A percentile compares a stretch with the other conserved stretches of the same genome.
These are phyloP conservation scores for Barnettozyma vustinii DNA, from an alignment of 805 yeast genomes.

Conservation along the genomic window DNA sequence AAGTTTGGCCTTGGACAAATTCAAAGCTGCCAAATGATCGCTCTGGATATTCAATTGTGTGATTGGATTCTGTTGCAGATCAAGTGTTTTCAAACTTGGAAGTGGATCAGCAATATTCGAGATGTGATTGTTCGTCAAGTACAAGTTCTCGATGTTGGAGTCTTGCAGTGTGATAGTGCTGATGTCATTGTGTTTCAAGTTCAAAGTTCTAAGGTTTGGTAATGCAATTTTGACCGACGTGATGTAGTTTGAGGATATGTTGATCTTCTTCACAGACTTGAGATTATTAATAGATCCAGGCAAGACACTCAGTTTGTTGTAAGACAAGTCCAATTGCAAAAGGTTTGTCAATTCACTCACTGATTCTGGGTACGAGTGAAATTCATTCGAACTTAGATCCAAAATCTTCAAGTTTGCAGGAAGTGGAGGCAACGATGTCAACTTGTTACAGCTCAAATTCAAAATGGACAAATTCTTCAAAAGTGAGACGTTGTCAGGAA, in stretches of 20 bases:
- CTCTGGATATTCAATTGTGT: slow-evolving; percentile 57
- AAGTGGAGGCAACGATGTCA: slow-evolving; percentile 54
- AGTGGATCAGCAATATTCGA: slow-evolving; percentile 63
- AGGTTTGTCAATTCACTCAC: slow-evolving; percentile 55
- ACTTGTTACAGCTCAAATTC: slow-evolving; percentile 70
- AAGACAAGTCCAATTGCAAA: slow-evolving; percentile 70
- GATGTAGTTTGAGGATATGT: slow-evolving; percentile 69
- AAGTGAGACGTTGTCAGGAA: slow-evolving; percentile 53
- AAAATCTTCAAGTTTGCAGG: slow-evolving; percentile 50
- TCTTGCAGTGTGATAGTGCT: slow-evolving; percentile 41
- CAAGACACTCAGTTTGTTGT: slow-evolving; percentile 59
- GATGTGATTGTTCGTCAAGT: slow-evolving; percentile 70
- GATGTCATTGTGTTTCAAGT: slow-evolving; percentile 65
- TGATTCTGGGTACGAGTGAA: slow-evolving; percentile 58
- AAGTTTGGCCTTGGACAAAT: slow-evolving; percentile 76
- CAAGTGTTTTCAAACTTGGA: slow-evolving; percentile 58
- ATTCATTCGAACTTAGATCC: slow-evolving; percentile 76
- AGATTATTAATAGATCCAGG: slow-evolving; percentile 61
- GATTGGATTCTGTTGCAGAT: slow-evolving; percentile 78
- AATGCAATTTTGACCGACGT: slow-evolving; percentile 36
- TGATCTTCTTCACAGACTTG: slow-evolving; percentile 58
- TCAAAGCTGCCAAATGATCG: slow-evolving; percentile 60
- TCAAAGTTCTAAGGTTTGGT: slow-evolving; percentile 59
- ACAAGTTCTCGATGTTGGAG: slow-evolving; percentile 57
- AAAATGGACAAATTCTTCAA: slow-evolving; percentile 51